A percentile compares a stretch with the other conserved stretches of the same genome.
Evolutionary conservation across 2,329 filamentous ascomycete genomes (phyloP).

Genomic region (Capronia epimyces): DNA sequence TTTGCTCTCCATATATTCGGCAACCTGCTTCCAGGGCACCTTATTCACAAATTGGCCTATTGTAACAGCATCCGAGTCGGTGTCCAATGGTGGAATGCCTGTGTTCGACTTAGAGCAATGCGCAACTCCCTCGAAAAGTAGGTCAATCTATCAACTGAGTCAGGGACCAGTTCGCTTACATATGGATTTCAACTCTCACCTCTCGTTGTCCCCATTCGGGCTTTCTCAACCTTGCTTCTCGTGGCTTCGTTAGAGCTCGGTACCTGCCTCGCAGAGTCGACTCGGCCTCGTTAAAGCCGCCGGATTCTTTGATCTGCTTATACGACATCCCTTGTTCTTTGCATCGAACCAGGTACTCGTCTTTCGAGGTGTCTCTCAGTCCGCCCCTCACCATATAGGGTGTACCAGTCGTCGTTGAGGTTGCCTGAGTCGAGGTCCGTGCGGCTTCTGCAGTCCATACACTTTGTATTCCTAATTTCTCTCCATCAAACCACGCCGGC

Average conservation of each 20-base stretch:
- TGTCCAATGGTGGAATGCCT: constrained; percentile 7
- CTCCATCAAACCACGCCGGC: neutral
- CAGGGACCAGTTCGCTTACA: constrained; percentile 13
- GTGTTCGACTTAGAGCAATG: constrained; percentile 25
- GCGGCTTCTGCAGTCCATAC: neutral
- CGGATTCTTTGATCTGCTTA: constrained; percentile 43
- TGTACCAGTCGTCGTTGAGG: neutral
- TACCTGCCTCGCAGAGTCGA: constrained; percentile 46
- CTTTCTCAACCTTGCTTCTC: constrained; percentile 43
- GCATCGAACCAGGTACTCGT: constrained; percentile 39
- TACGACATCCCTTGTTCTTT: constrained; percentile 43
- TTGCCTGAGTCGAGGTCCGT: neutral
- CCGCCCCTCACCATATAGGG: constrained; percentile 3
- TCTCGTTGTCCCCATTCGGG: constrained; percentile 42
- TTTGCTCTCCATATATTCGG: constrained; percentile 50
- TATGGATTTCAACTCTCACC: constrained; percentile 33
- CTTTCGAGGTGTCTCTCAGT: constrained; percentile 30
- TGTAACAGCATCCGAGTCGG: constrained; percentile 5
- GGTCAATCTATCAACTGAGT: constrained; percentile 32
- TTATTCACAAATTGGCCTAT: constrained; percentile 35
- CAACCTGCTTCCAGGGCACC: constrained; percentile 56
- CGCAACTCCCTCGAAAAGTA: constrained; percentile 39
- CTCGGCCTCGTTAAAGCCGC: constrained; percentile 43
- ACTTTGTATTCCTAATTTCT: neutral
- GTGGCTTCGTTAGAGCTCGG: constrained; percentile 43